phyloP scores from a whole-genome alignment of 140 eudicot species.

The Erigeron philadelphicus region DNA sequence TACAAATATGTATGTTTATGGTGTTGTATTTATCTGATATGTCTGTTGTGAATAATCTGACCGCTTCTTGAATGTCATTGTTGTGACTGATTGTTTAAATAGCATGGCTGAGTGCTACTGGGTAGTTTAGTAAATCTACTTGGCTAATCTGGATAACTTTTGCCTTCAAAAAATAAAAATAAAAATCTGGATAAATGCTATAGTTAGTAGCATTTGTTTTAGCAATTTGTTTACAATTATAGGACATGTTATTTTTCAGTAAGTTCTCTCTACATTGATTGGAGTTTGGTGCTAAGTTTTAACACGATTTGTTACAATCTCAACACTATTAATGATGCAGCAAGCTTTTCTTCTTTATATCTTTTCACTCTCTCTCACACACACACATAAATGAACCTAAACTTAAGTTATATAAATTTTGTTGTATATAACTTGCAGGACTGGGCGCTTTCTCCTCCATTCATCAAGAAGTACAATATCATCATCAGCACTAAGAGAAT shows the following conservation, averaged over 20 bases:
- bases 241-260: slow-evolving; percentile 7
- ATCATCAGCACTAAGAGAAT: slow-evolving; percentile 61
- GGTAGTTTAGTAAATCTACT: slow-evolving; percentile 7
- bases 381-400: not conserved
- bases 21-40: not conserved
- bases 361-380: not conserved
- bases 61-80: slow-evolving; percentile 10
- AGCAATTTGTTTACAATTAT: slow-evolving; percentile 13
- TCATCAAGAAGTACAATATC: slow-evolving; percentile 67
- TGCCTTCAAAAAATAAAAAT: too few species aligned
- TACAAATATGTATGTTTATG: not conserved
- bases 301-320: not conserved
- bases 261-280: not conserved
- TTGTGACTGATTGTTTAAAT: slow-evolving; percentile 1
- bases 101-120: slow-evolving; percentile 10
- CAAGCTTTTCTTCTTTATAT: not conserved
- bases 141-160: not conserved
- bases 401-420: not conserved
- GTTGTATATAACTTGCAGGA: slow-evolving; percentile 42
- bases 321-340: not conserved
- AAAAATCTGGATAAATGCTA: not conserved
- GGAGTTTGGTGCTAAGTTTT: not conserved
- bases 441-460: slow-evolving; percentile 81
- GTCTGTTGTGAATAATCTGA: not conserved
- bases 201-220: slow-evolving; percentile 10